Evolutionary conservation across 2,329 filamentous ascomycete genomes (phyloP).

Genomic region (Colletotrichum salicis): DNA sequence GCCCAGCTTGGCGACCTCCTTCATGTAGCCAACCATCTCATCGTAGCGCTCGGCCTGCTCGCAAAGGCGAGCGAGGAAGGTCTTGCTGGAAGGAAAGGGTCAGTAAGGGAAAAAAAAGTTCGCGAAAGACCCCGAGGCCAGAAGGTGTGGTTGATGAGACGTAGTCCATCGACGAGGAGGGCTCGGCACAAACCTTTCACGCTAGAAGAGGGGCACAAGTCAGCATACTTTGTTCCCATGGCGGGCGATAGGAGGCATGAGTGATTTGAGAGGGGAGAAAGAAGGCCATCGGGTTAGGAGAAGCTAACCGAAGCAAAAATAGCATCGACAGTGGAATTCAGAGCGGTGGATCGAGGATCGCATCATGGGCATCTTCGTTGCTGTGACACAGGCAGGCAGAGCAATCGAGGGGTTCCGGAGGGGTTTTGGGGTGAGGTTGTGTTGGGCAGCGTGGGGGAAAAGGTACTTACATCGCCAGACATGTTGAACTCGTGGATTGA

Average conservation of each 20-base stretch:
- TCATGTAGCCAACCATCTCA: constrained; percentile 99
- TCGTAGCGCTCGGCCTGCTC: constrained; percentile 99
- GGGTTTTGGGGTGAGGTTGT: constrained; percentile 31
- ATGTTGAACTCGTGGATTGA: constrained; percentile 34
- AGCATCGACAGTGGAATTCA: background rate
- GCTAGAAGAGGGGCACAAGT: constrained; percentile 58
- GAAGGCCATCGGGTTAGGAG: background rate
- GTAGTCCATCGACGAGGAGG: constrained; percentile 18
- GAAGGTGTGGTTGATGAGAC: constrained; percentile 22
- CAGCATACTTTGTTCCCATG: constrained; percentile 43
- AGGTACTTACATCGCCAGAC: constrained; percentile 37
- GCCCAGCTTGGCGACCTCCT: constrained; percentile 94
- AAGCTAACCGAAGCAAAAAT: background rate
- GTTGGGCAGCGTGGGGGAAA: constrained; percentile 33
- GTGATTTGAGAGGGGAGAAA: constrained; percentile 19
- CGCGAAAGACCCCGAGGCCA: constrained; percentile 24
- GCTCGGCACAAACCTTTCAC: constrained; percentile 70
- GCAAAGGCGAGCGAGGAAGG: constrained; percentile 99
- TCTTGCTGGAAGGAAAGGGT: constrained; percentile 76
- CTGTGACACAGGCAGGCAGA: constrained; percentile 22
- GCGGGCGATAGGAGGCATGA: constrained; percentile 5
- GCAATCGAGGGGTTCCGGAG: constrained; percentile 27
- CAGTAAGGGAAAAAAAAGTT: constrained; percentile 17
- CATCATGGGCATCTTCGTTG: constrained; percentile 13
- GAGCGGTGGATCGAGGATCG: constrained; percentile 1